Base-by-base conservation (phyloP, 2,329 filamentous ascomycete species). In the Cryphonectria japonica region DNA sequence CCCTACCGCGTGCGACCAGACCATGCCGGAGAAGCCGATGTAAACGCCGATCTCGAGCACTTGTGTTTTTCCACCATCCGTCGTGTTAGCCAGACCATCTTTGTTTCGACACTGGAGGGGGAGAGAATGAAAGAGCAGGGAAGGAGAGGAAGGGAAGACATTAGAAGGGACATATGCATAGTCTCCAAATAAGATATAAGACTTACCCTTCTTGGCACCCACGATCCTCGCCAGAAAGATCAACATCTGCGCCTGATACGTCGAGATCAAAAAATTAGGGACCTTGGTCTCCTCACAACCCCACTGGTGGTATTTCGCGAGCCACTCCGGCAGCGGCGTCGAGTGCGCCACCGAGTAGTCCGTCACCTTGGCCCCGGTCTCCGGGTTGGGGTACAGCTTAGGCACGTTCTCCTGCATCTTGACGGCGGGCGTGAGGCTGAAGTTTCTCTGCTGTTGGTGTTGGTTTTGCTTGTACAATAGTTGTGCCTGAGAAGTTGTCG, bases 31-130 rank as follows among this genome's bases (percentile, higher is more conserved):
- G 77, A 84, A 85, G 57, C 85, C 84, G 32, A 84, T 78, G 71
- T 83, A 86, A 69, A 85, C 83, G 57, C 85, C 85, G 50, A 86
- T 79, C 71, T 86, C 85, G 66, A 86, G 81, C 22, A 86, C 83
- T 50, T n/a, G 6, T 26, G 26, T 50, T 22, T n/a, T 50, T n/a
- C 2, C 26, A 26, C 2, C 19, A 8, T 22, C 22, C 8, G 22
- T 19, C 16, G 46, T n/a, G 46, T 50, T 22, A 50, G 22, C 46
- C 46, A n/a, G 2, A n/a, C 8, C 19, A 50, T 50, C 46, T 43
- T 43, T 2, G 41, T 43, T 13, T 43, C 41, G 41, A 43, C 22
- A 9, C 8, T 16, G 46, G 5, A 7, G n/a, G n/a, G n/a, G n/a
- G 22, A 8, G 22, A 50, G 22, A 19, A 50, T 1, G 22, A n/a